These are phyloP conservation scores for Zoysia matrella DNA, from an alignment of 202 grass and related monocot species.

Conservation along the genomic window DNA sequence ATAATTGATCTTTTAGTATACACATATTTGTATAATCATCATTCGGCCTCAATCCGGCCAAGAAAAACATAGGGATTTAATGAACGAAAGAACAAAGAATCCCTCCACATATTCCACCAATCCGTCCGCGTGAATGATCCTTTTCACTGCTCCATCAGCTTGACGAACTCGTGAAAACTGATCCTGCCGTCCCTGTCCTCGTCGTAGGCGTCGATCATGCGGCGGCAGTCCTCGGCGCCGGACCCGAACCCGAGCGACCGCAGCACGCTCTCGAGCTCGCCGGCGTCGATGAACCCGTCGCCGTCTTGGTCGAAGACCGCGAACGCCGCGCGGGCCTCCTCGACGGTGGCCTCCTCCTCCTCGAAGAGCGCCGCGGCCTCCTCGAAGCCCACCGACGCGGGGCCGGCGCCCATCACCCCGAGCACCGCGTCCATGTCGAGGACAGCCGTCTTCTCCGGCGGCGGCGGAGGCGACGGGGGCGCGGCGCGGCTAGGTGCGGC, in stretches of 20 bases:
- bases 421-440: conserved; percentile 60
- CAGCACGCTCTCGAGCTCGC: conserved; percentile 70
- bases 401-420: conserved; percentile 59
- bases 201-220: conserved; percentile 81
- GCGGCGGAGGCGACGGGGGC: background rate
- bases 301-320: conserved; percentile 72
- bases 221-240: conserved; percentile 48
- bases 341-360: conserved; percentile 69
- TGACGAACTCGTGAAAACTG: conserved; percentile 75
- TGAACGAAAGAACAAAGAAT: too few species aligned
- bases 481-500: background rate
- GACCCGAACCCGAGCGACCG: conserved; percentile 61
- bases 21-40: too few species aligned
- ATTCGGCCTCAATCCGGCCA: too few species aligned
- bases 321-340: conserved; percentile 69
- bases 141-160: conserved; percentile 51
- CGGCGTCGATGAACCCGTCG: conserved; percentile 73
- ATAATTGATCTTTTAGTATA: too few species aligned
- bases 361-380: conserved; percentile 73
- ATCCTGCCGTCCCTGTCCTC: conserved; percentile 75
- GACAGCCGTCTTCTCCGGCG: background rate
- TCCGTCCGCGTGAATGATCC: too few species aligned
- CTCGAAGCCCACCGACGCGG: conserved; percentile 48
- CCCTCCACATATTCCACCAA: too few species aligned
- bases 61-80: too few species aligned